Percentiles rank a stretch among this genome's conserved stretches.
Evolutionary conservation across 1,284 basidiomycete species (phyloP).

Genomic region (Omphalotus olearius): DNA sequence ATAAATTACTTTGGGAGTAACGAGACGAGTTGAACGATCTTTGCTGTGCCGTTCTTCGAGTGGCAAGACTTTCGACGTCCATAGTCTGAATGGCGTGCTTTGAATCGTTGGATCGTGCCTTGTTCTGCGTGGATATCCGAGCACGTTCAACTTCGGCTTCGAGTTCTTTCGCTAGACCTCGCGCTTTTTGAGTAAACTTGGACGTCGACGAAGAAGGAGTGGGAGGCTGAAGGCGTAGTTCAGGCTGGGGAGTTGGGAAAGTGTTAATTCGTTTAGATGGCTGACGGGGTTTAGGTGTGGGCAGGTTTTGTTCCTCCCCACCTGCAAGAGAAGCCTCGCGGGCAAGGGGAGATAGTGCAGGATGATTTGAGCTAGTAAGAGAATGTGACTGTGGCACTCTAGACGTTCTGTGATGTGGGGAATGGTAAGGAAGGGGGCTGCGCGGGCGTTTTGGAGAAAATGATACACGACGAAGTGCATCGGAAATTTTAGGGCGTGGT

Average conservation of each 20-base stretch:
- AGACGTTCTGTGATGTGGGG: conserved; percentile 17
- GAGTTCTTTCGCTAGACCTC: conserved; percentile 50
- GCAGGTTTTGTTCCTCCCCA: conserved; percentile 23
- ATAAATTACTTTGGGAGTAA: conserved; percentile 15
- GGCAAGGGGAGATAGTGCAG: conserved; percentile 22
- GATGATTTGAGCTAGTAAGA: conserved; percentile 17
- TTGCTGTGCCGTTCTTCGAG: background rate
- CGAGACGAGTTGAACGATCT: background rate
- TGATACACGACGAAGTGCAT: conserved; percentile 57
- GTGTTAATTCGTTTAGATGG: conserved; percentile 22
- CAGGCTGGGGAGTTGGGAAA: conserved; percentile 36
- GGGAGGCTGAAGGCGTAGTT: conserved; percentile 50
- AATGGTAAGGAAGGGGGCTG: conserved; percentile 33
- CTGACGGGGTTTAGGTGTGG: conserved; percentile 33
- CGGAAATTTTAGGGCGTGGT: conserved; percentile 55
- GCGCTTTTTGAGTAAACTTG: conserved; percentile 55
- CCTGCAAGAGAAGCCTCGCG: conserved; percentile 18
- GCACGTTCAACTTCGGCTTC: conserved; percentile 31
- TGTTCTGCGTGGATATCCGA: background rate
- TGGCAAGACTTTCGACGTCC: no score
- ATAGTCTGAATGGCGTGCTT: no score
- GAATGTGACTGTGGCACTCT: conserved; percentile 17
- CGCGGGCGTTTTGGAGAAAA: conserved; percentile 72
- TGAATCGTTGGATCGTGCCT: background rate
- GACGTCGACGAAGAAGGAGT: conserved; percentile 49